Evolutionary conservation across 2,329 filamentous ascomycete species (phyloP).

Genomic region (Parastagonospora avenae): DNA sequence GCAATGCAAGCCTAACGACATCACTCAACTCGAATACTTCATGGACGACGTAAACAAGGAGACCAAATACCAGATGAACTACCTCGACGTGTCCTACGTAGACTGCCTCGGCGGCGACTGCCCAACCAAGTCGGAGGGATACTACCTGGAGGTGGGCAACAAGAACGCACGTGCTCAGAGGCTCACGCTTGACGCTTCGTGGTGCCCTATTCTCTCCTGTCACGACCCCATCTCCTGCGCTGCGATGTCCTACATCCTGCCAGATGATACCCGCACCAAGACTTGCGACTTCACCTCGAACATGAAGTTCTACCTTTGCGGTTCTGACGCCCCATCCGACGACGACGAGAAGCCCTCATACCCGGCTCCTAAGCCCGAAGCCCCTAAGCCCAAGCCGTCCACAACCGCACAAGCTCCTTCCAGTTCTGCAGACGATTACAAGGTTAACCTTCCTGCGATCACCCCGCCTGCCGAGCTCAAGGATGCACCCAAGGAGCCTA

Average conservation of each 20-base stretch:
- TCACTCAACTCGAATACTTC: slow-evolving; percentile 48
- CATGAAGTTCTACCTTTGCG: slow-evolving; percentile 45
- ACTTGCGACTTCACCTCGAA: slow-evolving; percentile 32
- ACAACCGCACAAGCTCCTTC: slow-evolving; percentile 12
- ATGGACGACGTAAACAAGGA: slow-evolving; percentile 16
- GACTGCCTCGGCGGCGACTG: slow-evolving; percentile 39
- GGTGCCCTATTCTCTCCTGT: slow-evolving; percentile 41
- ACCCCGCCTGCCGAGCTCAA: slow-evolving; percentile 23
- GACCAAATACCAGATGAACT: slow-evolving; percentile 28
- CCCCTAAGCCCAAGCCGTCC: slow-evolving; percentile 9
- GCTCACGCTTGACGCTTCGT: slow-evolving; percentile 28
- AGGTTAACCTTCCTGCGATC: slow-evolving; percentile 28
- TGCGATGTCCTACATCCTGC: slow-evolving; percentile 38
- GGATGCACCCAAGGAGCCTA: slow-evolving; percentile 5
- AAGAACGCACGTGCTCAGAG: slow-evolving; percentile 15
- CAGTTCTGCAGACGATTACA: slow-evolving; percentile 10
- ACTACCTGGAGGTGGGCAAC: slow-evolving; percentile 37
- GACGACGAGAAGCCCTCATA: slow-evolving; percentile 13
- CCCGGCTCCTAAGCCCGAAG: slow-evolving; percentile 7
- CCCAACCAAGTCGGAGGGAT: slow-evolving; percentile 41
- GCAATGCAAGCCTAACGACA: slow-evolving; percentile 34
- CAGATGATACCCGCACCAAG: slow-evolving; percentile 41
- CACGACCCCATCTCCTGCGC: slow-evolving; percentile 25
- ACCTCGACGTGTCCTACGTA: slow-evolving; percentile 47
- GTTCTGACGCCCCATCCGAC: slow-evolving; percentile 29